Conservation (phyloP, 2,329 filamentous ascomycete genomes). For the Penicillium sp. region DNA sequence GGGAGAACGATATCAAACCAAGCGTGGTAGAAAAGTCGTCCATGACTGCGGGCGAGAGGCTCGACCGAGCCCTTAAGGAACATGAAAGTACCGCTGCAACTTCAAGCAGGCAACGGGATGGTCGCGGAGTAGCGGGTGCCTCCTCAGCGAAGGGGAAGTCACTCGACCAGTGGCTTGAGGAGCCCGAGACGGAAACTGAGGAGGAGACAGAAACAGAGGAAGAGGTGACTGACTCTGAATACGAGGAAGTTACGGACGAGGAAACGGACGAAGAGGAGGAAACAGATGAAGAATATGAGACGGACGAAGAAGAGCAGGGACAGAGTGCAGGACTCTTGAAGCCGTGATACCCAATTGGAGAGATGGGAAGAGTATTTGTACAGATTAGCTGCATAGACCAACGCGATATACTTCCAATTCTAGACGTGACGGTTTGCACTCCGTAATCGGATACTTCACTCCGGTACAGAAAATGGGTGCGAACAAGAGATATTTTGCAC, state of each 20-base stretch:
- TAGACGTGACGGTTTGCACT: too few relatives aligned
- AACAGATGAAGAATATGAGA: slow-evolving; percentile 33
- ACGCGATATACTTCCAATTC: too few relatives aligned
- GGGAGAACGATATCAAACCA: slow-evolving; percentile 50
- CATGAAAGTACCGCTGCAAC: slow-evolving; percentile 28
- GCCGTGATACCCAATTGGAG: too few relatives aligned
- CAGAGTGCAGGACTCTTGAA: too few relatives aligned
- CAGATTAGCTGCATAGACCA: too few relatives aligned
- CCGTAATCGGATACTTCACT: too few relatives aligned
- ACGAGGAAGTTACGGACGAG: too few relatives aligned
- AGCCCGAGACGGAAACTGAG: slow-evolving; percentile 46
- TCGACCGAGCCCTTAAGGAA: slow-evolving; percentile 38
- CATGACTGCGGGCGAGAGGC: slow-evolving; percentile 35
- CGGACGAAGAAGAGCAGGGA: too few relatives aligned
- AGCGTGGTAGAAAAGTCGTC: too few relatives aligned
- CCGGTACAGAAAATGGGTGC: too few relatives aligned
- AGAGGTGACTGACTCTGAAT: slow-evolving; percentile 44
- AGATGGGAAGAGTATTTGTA: slow-evolving; percentile 36
- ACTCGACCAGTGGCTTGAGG: slow-evolving; percentile 81
- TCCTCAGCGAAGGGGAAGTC: slow-evolving; percentile 57
- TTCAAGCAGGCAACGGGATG: slow-evolving; percentile 8
- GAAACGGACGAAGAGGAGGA: slow-evolving; percentile 41
- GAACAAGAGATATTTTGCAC: too few relatives aligned
- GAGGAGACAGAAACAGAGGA: slow-evolving; percentile 36
- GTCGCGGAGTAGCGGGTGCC: slow-evolving; percentile 16